Base-by-base conservation (phyloP, 2,329 filamentous ascomycete species). In the Chaetomium sp. region DNA sequence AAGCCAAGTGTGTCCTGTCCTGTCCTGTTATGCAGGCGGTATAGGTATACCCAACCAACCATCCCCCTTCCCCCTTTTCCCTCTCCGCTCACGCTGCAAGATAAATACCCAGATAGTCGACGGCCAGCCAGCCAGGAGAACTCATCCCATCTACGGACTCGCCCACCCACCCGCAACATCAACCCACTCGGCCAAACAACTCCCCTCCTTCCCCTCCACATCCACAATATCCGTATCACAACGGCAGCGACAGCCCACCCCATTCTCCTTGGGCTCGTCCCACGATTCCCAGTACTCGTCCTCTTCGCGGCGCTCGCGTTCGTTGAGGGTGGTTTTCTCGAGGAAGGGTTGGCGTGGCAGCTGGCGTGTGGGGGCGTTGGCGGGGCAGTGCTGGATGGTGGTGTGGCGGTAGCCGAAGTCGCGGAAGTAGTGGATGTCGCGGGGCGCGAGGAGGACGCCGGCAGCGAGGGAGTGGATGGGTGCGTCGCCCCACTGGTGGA, bases 381-480 rank as follows among this genome's bases (percentile, higher is more conserved):
- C 91, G 1, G 94, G 94, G 67, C 94, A 99, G 72, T 99, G 94
- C 74, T 97, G 92, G 68, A 99, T 99, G 3, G 94, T 99, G 6
- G 94, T 99, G 73, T 99, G 94, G 68, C 94, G 84, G 75, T 99
- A 99, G 54, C 94, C 94, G 73, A 97, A 92, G 71, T 99, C 94
- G 65, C 94, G 90, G 85, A 99, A 99, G 76, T 99, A 99, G 74
- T 99, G 94, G 58, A 99, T 89, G 67, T 99, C 91, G 53, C 79
- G 78, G 47, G 88, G 85, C 2, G 84, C 80, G 36, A 99, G 80
- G 12, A 99, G 84, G 37, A 87, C 88, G 64, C 94, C 94, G 33
- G 94, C 92, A 34, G 94, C 94, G 51, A 99, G 87, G 40, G 94
- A 99, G 75, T 99, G 94, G 65, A 99, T 96, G 11, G 94, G 94